These are phyloP conservation scores for Suillus subluteus DNA, from an alignment of 768 basidiomycete species.

Conservation along the genomic window DNA sequence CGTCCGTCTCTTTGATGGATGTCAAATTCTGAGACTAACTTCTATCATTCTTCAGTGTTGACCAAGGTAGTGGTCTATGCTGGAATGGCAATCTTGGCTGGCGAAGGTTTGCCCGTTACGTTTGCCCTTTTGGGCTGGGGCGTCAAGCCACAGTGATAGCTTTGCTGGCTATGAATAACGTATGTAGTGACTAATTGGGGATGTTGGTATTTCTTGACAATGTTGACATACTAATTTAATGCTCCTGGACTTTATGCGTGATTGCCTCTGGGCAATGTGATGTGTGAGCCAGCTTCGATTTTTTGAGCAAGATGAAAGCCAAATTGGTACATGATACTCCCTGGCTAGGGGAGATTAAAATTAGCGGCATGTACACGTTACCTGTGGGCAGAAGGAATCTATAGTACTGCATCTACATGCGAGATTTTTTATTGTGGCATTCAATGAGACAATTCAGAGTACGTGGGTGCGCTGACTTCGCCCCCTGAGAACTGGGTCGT, in stretches of 20 bases:
- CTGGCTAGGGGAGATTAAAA: not conserved
- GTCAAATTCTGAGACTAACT: conserved; percentile 9
- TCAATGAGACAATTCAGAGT: not conserved
- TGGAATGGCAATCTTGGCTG: conserved; percentile 77
- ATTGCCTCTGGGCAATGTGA: not conserved
- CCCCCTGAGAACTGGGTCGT: not conserved
- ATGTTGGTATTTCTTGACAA: not conserved
- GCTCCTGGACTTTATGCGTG: not conserved
- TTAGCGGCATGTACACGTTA: not conserved
- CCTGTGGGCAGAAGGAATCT: not conserved
- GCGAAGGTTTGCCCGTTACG: conserved; percentile 62
- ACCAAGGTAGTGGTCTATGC: conserved; percentile 91
- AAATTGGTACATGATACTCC: not conserved
- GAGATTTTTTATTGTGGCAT: not conserved
- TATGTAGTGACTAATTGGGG: not conserved
- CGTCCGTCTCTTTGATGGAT: conserved; percentile 9
- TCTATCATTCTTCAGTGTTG: conserved; percentile 52
- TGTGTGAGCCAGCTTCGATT: not conserved
- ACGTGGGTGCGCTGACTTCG: not conserved
- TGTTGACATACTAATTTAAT: not conserved
- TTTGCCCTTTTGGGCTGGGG: conserved; percentile 77
- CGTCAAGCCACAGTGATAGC: conserved; percentile 42
- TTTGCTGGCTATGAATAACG: not conserved
- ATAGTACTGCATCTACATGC: not conserved
- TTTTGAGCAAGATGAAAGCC: not conserved